These are phyloP conservation scores for Fomitopsis pulvina DNA, from an alignment of 768 basidiomycete genomes.

Conservation along the genomic window DNA sequence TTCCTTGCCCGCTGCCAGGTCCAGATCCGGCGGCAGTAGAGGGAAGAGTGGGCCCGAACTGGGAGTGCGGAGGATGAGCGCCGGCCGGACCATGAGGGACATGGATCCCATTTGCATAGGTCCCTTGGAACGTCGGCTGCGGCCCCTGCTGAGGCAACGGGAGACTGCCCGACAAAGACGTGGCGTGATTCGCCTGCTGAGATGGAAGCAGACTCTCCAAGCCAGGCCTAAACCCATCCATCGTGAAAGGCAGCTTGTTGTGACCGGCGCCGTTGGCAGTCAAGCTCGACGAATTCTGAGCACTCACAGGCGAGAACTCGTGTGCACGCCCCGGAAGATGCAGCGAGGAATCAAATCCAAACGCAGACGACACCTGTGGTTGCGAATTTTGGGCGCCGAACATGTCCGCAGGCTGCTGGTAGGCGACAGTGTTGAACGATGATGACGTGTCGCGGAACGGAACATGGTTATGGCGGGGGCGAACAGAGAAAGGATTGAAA, in stretches of 20 bases:
- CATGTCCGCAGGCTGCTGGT: conserved; percentile 16
- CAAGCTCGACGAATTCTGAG: conserved; percentile 11
- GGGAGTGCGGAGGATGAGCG: conserved; percentile 60
- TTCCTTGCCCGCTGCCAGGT: conserved; percentile 9
- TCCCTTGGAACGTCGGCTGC: conserved; percentile 23
- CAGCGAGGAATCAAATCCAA: conserved; percentile 16
- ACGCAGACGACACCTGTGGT: conserved; percentile 24
- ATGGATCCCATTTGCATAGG: conserved; percentile 30
- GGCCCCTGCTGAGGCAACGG: conserved; percentile 26
- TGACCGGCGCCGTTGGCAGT: conserved; percentile 3
- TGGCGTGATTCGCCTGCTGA: conserved; percentile 9
- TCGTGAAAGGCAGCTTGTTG: conserved; percentile 11
- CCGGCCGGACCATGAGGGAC: conserved; percentile 17
- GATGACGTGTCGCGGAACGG: conserved; percentile 24
- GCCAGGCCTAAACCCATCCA: conserved; percentile 18
- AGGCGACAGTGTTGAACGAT: conserved; percentile 22
- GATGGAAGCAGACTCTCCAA: conserved; percentile 17
- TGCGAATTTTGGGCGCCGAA: conserved; percentile 22
- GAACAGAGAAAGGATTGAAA: conserved; percentile 27
- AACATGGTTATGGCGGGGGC: conserved; percentile 28
- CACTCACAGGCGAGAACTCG: conserved; percentile 26
- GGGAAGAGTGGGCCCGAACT: conserved; percentile 64
- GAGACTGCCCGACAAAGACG: background rate
- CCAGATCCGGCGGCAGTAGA: conserved; percentile 30
- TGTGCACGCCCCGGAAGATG: conserved; percentile 24